Conservation (phyloP, 495 filamentous ascomycete genomes). For the Daldinia decipiens region DNA sequence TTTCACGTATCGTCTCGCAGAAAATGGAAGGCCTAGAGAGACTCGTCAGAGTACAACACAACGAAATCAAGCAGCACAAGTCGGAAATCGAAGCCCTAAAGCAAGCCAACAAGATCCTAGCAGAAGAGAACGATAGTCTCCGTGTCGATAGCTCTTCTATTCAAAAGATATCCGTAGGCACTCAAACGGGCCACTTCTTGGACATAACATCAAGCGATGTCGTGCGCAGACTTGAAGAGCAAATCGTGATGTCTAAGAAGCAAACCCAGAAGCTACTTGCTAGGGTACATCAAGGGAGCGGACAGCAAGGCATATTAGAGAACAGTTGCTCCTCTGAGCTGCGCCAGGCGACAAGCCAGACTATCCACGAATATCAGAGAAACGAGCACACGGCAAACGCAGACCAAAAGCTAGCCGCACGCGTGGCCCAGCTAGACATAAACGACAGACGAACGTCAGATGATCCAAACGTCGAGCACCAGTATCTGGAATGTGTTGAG, state of each 20-base stretch:
- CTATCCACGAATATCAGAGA: background rate
- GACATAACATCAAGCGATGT: background rate
- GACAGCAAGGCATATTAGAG: background rate
- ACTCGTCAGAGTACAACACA: conserved; percentile 16
- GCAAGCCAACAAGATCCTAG: conserved; percentile 4
- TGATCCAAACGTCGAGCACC: no score
- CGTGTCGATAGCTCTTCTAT: background rate
- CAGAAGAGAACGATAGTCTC: conserved; percentile 9
- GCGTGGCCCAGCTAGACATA: background rate
- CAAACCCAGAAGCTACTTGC: background rate
- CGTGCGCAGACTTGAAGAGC: background rate
- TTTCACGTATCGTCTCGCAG: conserved; percentile 10
- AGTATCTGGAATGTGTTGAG: no score
- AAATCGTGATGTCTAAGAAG: background rate
- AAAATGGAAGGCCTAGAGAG: conserved; percentile 14
- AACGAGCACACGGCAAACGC: background rate
- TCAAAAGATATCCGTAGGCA: background rate
- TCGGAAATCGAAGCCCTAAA: background rate
- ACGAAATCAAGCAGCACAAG: conserved; percentile 21
- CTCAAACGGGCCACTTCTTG: background rate
- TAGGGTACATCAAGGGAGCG: background rate
- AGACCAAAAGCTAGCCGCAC: background rate
- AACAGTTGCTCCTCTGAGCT: background rate
- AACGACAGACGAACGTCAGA: no score
- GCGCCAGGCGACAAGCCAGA: background rate